These are phyloP conservation scores for Trapa bicornis DNA, from an alignment of 345 rosid species.

Conservation along the genomic window DNA sequence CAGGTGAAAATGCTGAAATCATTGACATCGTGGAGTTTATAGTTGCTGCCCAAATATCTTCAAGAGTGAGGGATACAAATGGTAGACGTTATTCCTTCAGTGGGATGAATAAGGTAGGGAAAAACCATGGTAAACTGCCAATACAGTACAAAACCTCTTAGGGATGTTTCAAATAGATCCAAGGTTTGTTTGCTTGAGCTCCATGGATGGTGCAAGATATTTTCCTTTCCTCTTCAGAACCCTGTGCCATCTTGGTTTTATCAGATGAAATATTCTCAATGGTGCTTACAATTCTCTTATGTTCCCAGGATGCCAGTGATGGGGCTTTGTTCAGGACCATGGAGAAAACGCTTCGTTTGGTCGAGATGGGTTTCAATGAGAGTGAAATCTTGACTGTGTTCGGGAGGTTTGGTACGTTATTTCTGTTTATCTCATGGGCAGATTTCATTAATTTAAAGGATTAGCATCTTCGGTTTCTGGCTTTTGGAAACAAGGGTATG, in stretches of 20 bases:
- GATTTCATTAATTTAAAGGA: not conserved
- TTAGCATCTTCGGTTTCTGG: too few relatives aligned
- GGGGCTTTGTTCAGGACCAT: constrained; percentile 62
- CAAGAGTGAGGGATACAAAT: constrained; percentile 31
- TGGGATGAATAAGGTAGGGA: constrained; percentile 33
- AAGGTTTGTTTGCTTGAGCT: not conserved
- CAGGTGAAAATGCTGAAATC: constrained; percentile 51
- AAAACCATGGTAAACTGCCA: too few relatives aligned
- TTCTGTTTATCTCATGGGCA: not conserved
- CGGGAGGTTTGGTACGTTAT: constrained; percentile 62
- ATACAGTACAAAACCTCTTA: too few relatives aligned
- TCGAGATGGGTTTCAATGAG: constrained; percentile 89
- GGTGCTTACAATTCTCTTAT: not conserved
- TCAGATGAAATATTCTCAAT: not conserved
- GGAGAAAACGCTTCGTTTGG: constrained; percentile 76
- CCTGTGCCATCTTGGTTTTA: not conserved
- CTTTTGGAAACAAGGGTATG: too few relatives aligned
- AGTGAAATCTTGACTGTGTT: constrained; percentile 69
- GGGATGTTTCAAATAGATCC: too few relatives aligned
- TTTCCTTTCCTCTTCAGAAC: not conserved
- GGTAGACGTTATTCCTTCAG: constrained; percentile 19
- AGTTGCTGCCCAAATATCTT: constrained; percentile 71
- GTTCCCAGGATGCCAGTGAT: constrained; percentile 35
- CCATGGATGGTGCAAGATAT: not conserved
- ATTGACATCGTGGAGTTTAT: constrained; percentile 76